Evolutionary conservation across 257 asterid species (phyloP).

Genomic region (Eustoma russellianum): DNA sequence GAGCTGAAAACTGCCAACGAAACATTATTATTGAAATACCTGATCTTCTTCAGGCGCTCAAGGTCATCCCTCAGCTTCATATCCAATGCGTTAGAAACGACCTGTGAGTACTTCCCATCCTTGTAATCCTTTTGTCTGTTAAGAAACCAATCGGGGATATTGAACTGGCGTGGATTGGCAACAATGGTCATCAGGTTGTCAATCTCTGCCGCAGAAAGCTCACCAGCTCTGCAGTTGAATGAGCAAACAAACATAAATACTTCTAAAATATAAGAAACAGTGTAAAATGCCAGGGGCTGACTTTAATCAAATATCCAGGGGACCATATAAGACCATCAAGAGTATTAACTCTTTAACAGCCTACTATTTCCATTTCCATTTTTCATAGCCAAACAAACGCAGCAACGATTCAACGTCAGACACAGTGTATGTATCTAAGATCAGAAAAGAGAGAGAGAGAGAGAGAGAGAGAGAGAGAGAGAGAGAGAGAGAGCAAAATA

Average conservation of each 20-base stretch:
- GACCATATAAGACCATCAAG: background rate
- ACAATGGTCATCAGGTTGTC: constrained; percentile 35
- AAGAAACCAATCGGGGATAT: constrained; percentile 48
- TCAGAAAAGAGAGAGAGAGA: no score
- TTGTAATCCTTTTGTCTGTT: constrained; percentile 46
- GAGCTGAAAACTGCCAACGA: background rate
- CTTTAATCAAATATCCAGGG: background rate
- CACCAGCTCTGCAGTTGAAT: constrained; percentile 25
- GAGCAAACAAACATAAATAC: background rate
- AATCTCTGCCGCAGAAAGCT: constrained; percentile 35
- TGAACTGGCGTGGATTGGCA: constrained; percentile 41
- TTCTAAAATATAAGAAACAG: background rate
- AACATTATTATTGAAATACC: constrained; percentile 2
- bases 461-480: no score
- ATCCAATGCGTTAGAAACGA: constrained; percentile 43
- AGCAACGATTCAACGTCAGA: no score
- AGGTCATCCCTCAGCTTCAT: constrained; percentile 50
- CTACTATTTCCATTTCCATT: no score
- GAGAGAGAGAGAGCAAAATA: no score
- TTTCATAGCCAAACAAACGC: no score
- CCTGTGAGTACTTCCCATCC: constrained; percentile 43
- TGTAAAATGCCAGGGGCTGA: background rate
- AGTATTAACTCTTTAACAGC: background rate
- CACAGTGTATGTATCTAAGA: no score
- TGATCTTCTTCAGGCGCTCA: constrained; percentile 35